Conservation (phyloP, 331 rosid genomes). For the Quercus phellos region DNA sequence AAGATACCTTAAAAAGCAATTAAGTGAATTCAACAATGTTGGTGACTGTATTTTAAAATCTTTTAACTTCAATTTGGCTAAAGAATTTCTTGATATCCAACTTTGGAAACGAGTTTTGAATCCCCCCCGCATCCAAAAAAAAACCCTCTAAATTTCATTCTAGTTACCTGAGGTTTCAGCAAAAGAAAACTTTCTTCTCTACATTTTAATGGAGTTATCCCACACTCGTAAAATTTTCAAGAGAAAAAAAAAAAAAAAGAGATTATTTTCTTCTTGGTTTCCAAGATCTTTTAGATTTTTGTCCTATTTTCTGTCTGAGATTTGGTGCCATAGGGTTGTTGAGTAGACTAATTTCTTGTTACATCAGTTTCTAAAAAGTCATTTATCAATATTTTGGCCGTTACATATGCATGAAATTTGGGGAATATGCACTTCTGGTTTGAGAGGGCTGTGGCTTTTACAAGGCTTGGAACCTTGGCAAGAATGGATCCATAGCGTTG, state of each 20-base stretch:
- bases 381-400: neutral
- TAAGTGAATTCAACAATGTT: neutral
- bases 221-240: neutral
- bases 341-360: neutral
- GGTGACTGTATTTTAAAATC: neutral
- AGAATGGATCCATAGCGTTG: neutral
- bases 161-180: neutral
- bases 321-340: neutral
- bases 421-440: slow-evolving; percentile 6
- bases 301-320: neutral
- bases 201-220: neutral
- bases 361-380: neutral
- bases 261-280: neutral
- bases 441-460: slow-evolving; percentile 7
- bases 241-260: neutral
- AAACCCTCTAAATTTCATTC: neutral
- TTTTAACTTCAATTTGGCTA: neutral
- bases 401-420: neutral
- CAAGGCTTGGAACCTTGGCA: slow-evolving; percentile 13
- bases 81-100: neutral
- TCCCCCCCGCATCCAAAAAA: neutral
- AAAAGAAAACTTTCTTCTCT: neutral
- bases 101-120: neutral
- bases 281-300: neutral
- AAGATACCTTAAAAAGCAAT: neutral